Evolutionary conservation across 2,329 filamentous ascomycete genomes (phyloP).

Genomic region (Apiospora aurea): DNA sequence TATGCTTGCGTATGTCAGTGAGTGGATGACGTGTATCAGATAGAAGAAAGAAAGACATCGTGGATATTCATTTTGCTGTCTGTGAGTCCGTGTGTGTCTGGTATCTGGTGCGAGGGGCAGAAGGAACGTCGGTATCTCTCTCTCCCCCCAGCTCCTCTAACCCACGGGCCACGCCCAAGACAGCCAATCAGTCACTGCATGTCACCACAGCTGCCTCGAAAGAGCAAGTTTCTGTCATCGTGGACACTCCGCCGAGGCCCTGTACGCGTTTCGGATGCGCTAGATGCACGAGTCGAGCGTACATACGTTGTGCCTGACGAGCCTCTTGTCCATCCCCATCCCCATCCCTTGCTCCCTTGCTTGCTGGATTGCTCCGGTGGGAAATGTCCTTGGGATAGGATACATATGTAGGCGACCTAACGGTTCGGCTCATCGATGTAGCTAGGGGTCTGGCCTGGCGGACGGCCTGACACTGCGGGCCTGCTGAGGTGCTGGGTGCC

Average conservation of each 20-base stretch:
- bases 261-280: constrained; percentile 8
- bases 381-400: neutral
- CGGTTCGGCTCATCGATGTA: neutral
- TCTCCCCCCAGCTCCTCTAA: neutral
- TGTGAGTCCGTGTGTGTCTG: neutral
- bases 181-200: constrained; percentile 3
- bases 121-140: neutral
- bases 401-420: neutral
- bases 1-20: neutral
- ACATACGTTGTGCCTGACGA: neutral
- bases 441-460: neutral
- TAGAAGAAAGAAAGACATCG: neutral
- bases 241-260: neutral
- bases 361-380: neutral
- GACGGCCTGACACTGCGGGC: neutral
- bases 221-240: constrained; percentile 2
- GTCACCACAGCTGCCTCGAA: constrained; percentile 1
- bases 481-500: neutral
- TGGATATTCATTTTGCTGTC: neutral
- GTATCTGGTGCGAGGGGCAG: neutral
- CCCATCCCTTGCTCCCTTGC: neutral
- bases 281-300: neutral
- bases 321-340: neutral
- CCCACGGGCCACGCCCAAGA: neutral
- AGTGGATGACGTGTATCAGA: constrained; percentile 14